Base-by-base conservation (phyloP, 148 eudicot genomes). In the Dianthus caryophyllus region DNA sequence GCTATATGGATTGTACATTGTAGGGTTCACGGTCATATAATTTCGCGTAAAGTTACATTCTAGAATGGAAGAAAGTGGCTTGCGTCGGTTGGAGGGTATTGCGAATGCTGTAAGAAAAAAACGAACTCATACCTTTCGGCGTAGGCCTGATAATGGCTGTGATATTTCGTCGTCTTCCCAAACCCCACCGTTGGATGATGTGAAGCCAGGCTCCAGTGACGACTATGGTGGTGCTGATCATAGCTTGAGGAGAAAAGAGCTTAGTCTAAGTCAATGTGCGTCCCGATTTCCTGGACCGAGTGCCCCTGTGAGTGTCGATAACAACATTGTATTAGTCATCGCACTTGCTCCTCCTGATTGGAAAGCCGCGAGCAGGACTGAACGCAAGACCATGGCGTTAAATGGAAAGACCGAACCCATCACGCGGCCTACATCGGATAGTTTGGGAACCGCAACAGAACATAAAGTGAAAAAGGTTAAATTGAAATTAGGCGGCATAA, bases 401-500 rank as follows among this genome's bases (percentile, higher is more conserved):
- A 79, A 64, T 61, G 61, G 50, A 74, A 77, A 64, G 65, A 66
- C 68, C 41, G 76, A 68, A 39, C 84, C 69, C 59, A 49, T 67
- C 70, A 46, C 58, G 21, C 81, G 75, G 33, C 49, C 68, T 30
- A 67, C 72, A 14, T 55, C 67, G n/a, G 83, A 81, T 75, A 80
- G 73, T 54, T 66, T 59, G 14, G 80, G 77, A 69, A 75, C 67
- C 64, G 87, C 79, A 67, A 76, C 65, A 57, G 86, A 84, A 60
- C 78, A 53, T 64, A 91, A 81, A 75, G 74, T 77, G n/a, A 89
- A 89, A 73, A 93, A 80, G 70, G 87, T 92, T 30, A 89, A 84
- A 77, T 84, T 92, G 76, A 92, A 92, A 82, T 84, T 92, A 65
- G 91, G 93, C 59, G 96, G 94, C 70, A 81, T 81, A 46, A 86